Percentiles rank a stretch among this genome's conserved stretches.
Conservation (phyloP, 2,329 filamentous ascomycete genomes). For the Cordyceps cateniannulata region DNA sequence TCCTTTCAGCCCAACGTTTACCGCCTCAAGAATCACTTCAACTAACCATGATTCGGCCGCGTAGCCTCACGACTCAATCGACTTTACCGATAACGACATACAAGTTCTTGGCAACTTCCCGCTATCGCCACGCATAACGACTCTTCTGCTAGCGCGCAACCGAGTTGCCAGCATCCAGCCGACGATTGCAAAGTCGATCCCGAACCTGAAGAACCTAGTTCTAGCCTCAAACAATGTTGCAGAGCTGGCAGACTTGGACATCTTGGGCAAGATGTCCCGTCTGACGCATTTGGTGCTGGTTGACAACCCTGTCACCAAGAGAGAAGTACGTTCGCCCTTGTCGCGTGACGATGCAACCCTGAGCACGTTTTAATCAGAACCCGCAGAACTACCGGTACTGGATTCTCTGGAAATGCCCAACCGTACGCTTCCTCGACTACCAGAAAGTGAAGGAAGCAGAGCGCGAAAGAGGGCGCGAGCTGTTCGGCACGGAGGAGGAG, state of each 20-base stretch:
- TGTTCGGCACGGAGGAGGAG: conserved; percentile 75
- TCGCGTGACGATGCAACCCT: not conserved
- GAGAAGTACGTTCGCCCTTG: conserved; percentile 64
- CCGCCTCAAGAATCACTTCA: not conserved
- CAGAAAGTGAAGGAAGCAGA: conserved; percentile 85
- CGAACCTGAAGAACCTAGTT: conserved; percentile 75
- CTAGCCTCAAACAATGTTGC: conserved; percentile 75
- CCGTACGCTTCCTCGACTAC: conserved; percentile 86
- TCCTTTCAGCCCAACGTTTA: conserved; percentile 21
- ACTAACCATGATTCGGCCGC: conserved; percentile 7
- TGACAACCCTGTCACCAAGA: conserved; percentile 86
- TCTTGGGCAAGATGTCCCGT: conserved; percentile 59
- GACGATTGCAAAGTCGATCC: conserved; percentile 65
- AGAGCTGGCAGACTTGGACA: conserved; percentile 83
- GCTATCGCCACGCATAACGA: conserved; percentile 78
- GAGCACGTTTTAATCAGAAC: not conserved
- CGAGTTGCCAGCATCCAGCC: conserved; percentile 77
- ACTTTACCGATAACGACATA: conserved; percentile 98
- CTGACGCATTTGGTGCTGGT: conserved; percentile 75
- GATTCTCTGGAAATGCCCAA: conserved; percentile 80
- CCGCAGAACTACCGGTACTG: conserved; percentile 82
- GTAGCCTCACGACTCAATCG: conserved; percentile 91
- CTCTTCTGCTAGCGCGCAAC: conserved; percentile 84
- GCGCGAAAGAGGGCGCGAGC: conserved; percentile 64
- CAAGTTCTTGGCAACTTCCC: conserved; percentile 86